Evolutionary conservation across 768 basidiomycete genomes (phyloP), one percentile per base, ranked within the genome.

Genomic region (Neoboletus magnificus): DNA sequence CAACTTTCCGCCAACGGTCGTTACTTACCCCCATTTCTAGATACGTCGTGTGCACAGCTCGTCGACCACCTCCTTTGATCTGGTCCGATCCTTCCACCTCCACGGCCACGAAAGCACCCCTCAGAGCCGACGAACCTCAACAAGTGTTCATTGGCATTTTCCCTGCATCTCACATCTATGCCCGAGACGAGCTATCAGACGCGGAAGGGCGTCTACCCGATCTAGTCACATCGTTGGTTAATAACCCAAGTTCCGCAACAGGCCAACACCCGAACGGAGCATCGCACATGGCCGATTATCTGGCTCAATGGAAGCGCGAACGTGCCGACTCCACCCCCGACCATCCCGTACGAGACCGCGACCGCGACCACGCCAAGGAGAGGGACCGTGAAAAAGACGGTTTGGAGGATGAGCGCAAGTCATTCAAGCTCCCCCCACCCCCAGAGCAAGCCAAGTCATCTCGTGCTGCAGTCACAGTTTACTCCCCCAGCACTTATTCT

Each of bases 91-190:
- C 85, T 1, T 68, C 74, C 4, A 69, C 74, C 2, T 66, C 76
- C 27, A 20, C 36, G 2, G 13, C 18, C 13, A 50, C 65, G 12
- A 83, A 79, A 57, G 71, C 81, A 4, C 76, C 83, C 5, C 66
- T 77, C 56, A 87, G 84, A 63, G 76, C 82, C 4, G 89, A 90
- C 67, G 89, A 91, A 63, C 80, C 84, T 0, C 89, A 91, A 55
- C 90, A 92, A 63, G 92, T 97, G 30, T 91, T 91, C 71, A 91
- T 96, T 52, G 94, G 94, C 50, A 95, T 97, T 55, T 96, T 97
- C 66, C 94, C 94, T 1, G 89, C 89, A 1, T 88, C 90, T 9
- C 91, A 93, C 71, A 87, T 96, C 44, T 85, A 87, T 66, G 77
- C 92, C 58, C 89, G 93, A 33, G 93, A 94, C 68, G 84, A 93